A percentile compares a stretch with the other conserved stretches of the same genome.
Conservation (phyloP, 306 rosid species). For the Pyrus communis region DNA sequence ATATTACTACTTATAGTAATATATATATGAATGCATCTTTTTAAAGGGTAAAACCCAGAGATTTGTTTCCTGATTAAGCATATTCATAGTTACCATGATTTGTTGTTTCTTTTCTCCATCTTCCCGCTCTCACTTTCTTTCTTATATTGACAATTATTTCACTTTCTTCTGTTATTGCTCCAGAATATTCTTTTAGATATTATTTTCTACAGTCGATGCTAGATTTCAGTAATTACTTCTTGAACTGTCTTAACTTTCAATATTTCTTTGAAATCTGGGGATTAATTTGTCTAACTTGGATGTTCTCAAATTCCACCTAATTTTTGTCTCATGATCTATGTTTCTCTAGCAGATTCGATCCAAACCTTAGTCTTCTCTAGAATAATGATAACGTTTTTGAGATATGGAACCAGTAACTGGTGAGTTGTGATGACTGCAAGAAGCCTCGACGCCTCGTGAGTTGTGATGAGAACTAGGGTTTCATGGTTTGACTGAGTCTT, state of each 20-base stretch:
- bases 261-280: not conserved
- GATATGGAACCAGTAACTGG: not conserved
- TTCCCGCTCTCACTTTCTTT: not conserved
- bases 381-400: not conserved
- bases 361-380: not conserved
- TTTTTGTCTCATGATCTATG: not conserved
- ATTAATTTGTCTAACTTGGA: not conserved
- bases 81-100: not conserved
- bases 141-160: not conserved
- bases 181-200: not conserved
- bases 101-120: not conserved
- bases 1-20: not conserved
- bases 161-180: not conserved
- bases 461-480: slow-evolving; percentile 30
- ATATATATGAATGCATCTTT: not conserved
- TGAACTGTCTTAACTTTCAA: not conserved
- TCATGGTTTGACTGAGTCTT: slow-evolving; percentile 34
- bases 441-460: slow-evolving; percentile 21
- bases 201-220: not conserved
- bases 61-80: not conserved
- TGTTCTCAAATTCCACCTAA: not conserved
- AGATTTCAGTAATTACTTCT: not conserved
- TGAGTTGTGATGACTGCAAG: not conserved
- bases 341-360: not conserved
- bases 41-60: not conserved